Percentiles rank a stretch among this genome's conserved stretches.
These are phyloP conservation scores for Globisporangium cystogenes DNA, from an alignment of 352 stramenopile genomes.

Conservation along the genomic window DNA sequence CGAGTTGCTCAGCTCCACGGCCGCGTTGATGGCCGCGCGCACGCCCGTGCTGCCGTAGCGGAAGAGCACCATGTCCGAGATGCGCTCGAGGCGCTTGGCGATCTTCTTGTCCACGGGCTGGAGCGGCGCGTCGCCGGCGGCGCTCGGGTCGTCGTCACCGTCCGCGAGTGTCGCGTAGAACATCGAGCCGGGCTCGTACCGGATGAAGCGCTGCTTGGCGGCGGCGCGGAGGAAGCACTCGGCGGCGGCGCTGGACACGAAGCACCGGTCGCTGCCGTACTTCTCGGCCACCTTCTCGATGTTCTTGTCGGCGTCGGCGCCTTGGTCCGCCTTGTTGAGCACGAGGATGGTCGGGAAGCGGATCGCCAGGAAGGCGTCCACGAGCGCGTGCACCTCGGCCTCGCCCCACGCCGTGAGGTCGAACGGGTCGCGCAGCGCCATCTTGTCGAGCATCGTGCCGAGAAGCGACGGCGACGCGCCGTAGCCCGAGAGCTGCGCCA, in stretches of 20 bases:
- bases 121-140: slow-evolving; percentile 29
- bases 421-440: slow-evolving; percentile 57
- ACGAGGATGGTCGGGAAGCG: slow-evolving; percentile 87
- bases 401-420: slow-evolving; percentile 55
- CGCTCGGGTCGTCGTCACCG: slow-evolving; percentile 32
- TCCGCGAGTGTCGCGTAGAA: slow-evolving; percentile 77
- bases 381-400: slow-evolving; percentile 61
- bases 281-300: slow-evolving; percentile 87
- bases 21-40: slow-evolving; percentile 80
- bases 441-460: slow-evolving; percentile 55
- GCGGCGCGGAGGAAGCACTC: slow-evolving; percentile 80
- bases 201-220: slow-evolving; percentile 72
- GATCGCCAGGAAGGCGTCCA: slow-evolving; percentile 70
- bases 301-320: slow-evolving; percentile 81
- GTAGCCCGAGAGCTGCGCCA: slow-evolving; percentile 76
- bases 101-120: slow-evolving; percentile 79
- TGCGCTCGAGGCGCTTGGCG: slow-evolving; percentile 71
- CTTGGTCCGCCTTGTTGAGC: slow-evolving; percentile 87
- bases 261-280: slow-evolving; percentile 83
- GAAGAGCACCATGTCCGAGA: slow-evolving; percentile 89
- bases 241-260: slow-evolving; percentile 81
- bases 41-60: slow-evolving; percentile 85
- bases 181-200: slow-evolving; percentile 83
- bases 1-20: slow-evolving; percentile 75
- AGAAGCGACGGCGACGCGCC: slow-evolving; percentile 72